A percentile compares a stretch with the other conserved stretches of the same genome.
Conservation (phyloP, 2,329 filamentous ascomycete genomes). For the Macrophomina pseudophaseolina region DNA sequence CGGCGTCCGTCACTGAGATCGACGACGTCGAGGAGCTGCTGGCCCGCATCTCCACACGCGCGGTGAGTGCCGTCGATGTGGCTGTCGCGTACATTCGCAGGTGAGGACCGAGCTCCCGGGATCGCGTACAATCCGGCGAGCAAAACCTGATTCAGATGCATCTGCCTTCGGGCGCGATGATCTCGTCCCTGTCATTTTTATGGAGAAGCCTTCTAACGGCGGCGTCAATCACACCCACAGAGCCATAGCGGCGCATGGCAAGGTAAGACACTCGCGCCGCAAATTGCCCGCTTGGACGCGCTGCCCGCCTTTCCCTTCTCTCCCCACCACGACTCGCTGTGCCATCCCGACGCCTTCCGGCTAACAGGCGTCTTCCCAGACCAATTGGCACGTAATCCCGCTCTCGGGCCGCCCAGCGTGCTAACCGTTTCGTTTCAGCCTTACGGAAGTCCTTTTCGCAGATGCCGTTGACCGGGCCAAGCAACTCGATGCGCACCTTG, state of each 20-base stretch:
- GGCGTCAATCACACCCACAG: conserved; percentile 10
- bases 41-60: conserved; percentile 7
- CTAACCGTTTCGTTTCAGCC: conserved; percentile 30
- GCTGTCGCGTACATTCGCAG: conserved; percentile 17
- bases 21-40: conserved; percentile 16
- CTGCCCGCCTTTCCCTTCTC: background rate
- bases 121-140: background rate
- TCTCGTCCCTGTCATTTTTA: conserved; percentile 10
- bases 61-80: conserved; percentile 13
- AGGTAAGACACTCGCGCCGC: background rate
- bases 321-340: background rate
- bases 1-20: background rate
- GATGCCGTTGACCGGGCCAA: conserved; percentile 50
- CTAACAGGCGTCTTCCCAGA: conserved; percentile 16
- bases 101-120: conserved; percentile 13
- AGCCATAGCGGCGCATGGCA: conserved; percentile 16
- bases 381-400: conserved; percentile 25
- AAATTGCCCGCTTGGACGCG: background rate
- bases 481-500: conserved; percentile 48
- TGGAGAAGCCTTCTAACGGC: conserved; percentile 1
- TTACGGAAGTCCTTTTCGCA: conserved; percentile 51
- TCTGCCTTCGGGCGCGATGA: background rate
- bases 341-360: conserved; percentile 12
- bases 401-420: conserved; percentile 13
- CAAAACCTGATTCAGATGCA: conserved; percentile 2